Conservation (phyloP, 495 filamentous ascomycete species). For the Friedmanniomyces simplex region DNA sequence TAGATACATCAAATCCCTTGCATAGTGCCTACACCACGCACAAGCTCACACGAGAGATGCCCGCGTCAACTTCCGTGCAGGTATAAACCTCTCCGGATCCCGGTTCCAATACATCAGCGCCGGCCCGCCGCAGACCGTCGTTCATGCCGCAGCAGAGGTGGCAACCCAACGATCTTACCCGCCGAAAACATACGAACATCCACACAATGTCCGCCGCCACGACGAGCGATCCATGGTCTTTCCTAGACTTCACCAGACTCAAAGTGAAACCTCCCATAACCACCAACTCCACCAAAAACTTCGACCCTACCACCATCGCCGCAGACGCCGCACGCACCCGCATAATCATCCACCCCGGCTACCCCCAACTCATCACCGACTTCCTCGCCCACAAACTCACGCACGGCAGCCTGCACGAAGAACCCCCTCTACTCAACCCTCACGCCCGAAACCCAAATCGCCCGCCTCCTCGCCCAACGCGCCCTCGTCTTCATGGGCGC, state of each 20-base stretch:
- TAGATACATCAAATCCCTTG: no score
- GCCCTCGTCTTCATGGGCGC: slow-evolving; percentile 17
- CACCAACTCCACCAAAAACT: slow-evolving; percentile 9
- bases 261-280: slow-evolving; percentile 1
- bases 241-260: slow-evolving; percentile 2
- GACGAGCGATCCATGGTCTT: background rate
- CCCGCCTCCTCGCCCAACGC: slow-evolving; percentile 12
- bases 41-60: no score
- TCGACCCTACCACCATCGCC: background rate
- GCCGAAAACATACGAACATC: background rate
- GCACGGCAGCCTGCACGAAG: slow-evolving; percentile 10
- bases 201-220: background rate
- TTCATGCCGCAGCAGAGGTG: no score
- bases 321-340: slow-evolving; percentile 9
- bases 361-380: slow-evolving; percentile 1
- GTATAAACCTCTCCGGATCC: no score
- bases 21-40: no score
- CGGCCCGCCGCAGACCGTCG: no score
- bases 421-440: slow-evolving; percentile 9
- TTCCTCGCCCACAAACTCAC: slow-evolving; percentile 10
- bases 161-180: no score
- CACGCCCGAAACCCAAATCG: slow-evolving; percentile 1
- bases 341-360: slow-evolving; percentile 12
- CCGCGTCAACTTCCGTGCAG: no score
- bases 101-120: no score